Evolutionary conservation across 208 protist species (phyloP), one percentile per base, ranked within the genome.

Genomic region (Acanthamoeba healyi): DNA sequence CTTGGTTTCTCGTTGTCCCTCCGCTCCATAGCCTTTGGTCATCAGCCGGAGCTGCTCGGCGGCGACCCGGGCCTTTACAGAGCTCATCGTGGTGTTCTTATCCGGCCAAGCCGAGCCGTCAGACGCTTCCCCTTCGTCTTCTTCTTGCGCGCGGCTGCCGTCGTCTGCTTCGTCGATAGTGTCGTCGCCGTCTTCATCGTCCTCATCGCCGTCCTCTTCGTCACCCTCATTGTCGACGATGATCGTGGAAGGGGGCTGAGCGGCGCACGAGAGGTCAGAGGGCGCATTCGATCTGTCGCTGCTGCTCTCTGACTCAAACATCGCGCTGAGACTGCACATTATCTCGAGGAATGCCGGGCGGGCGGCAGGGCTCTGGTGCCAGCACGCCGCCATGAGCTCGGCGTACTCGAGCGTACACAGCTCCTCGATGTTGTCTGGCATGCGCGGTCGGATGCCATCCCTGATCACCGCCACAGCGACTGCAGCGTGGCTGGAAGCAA

Each of bases 381-480:
- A 81, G 42, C 72, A 81, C 17, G 34, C 36, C 72, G 4, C 38
- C 24, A 81, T 49, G 12, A 81, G 72, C 72, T 51, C 26, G n/a
- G 22, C 36, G 38, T 51, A 81, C 38, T 67, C 58, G 22, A 34
- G n/a, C n/a, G 58, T 67, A n/a, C 58, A 67, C 58, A 67, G 58
- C 36, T 46, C 70, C 38, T 79, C 34, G 34, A 79, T 19, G 70
- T 38, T 61, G n/a, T 51, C 79, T 24, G 79, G 79, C 36, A 87
- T 51, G 15, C 36, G 46, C n/a, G 79, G 79, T 24, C 79, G 26
- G 17, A 58, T 4, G 44, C 22, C 22, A 44, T 87, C 26, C 15
- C 44, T n/a, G 12, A 87, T 34, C n/a, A 87, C 79, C 3, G 46
- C 79, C 29, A 87, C 79, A 6, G 44, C 79, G 4, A 87, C 44